Base-by-base conservation (phyloP, 2,329 filamentous ascomycete species). In the Ophiosphaerella korrae region DNA sequence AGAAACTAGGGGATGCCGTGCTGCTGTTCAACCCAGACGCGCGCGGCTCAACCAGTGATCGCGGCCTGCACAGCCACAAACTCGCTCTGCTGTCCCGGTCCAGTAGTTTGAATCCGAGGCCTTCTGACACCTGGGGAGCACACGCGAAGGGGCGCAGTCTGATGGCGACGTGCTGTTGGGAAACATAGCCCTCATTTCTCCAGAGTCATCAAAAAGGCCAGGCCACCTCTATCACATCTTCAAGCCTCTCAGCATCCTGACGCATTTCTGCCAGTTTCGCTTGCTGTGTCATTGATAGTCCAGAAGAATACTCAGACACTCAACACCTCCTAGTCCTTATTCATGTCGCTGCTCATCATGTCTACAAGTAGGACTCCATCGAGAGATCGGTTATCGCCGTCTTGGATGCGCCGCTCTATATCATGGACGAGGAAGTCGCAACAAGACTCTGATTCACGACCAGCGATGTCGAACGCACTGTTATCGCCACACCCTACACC, bases 291-390 rank as follows among this genome's bases (percentile, higher is more conserved):
- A 16, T 18, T 21, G 6, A 29, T 11, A 29, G 26, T 11, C 7
- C 26, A 29, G 26, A 29, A 29, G 26, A 29, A 29, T 9, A 29
- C 26, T 29, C 26, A 7, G 11, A 29, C 26, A 29, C 11, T 11
- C 11, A 2, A 7, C 26, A 11, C 11, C 29, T 12, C 2, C 42
- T 12, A 23, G 11, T 23, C 42, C 23, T 13, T 13, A 29, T 13
- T 2, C 29, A 68, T 67, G 64, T 67, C 60, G 42, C 53, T 67
- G 7, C 50, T 69, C 42, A 45, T 66, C 48, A 67, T 69, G 63
- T 53, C 62, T 40, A 58, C 63, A 33, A 47, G 60, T 38, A 41
- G 58, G 7, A 57, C 63, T 13, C 53, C 63, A 6, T 46, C 55
- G 40, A 59, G 59, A 47, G 58, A 66, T 18, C 52, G 60, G 42